Evolutionary conservation across 345 rosid genomes (phyloP).

Genomic region (Salix brachista): DNA sequence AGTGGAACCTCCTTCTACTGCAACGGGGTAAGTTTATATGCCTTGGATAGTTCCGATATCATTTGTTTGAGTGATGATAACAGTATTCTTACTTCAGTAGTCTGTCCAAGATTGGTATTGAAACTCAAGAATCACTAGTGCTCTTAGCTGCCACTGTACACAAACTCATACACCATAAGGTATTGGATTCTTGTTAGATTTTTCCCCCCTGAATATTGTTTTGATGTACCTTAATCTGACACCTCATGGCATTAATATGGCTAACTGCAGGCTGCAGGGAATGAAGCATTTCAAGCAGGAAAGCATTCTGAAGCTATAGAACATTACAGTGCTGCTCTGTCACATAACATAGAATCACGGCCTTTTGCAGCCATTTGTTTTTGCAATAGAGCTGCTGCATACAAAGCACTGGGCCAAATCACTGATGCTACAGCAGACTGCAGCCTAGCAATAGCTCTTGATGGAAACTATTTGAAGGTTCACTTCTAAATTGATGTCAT

Average conservation of each 20-base stretch:
- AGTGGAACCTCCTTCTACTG: conserved; percentile 37
- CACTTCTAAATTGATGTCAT: conserved; percentile 9
- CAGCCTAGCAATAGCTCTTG: conserved; percentile 92
- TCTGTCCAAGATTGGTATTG: conserved; percentile 38
- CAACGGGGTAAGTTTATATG: conserved; percentile 35
- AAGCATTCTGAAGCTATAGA: conserved; percentile 85
- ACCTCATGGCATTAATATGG: not conserved
- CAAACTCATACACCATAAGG: conserved; percentile 78
- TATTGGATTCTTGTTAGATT: conserved; percentile 15
- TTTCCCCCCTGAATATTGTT: not conserved
- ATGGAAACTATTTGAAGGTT: conserved; percentile 84
- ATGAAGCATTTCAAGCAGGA: conserved; percentile 91
- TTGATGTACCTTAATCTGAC: not conserved
- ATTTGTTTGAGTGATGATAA: conserved; percentile 9
- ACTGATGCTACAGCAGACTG: conserved; percentile 95
- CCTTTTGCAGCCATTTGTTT: conserved; percentile 92
- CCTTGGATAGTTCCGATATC: not conserved
- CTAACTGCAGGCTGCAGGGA: conserved; percentile 68
- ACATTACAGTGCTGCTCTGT: conserved; percentile 78
- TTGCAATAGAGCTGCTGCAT: conserved; percentile 96
- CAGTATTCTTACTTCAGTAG: conserved; percentile 12
- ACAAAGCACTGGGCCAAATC: conserved; percentile 71
- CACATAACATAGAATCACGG: conserved; percentile 73
- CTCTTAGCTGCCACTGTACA: conserved; percentile 59
- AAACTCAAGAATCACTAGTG: conserved; percentile 47